phyloP scores from a whole-genome alignment of 257 asterid species.

The Capsicum chinense region DNA sequence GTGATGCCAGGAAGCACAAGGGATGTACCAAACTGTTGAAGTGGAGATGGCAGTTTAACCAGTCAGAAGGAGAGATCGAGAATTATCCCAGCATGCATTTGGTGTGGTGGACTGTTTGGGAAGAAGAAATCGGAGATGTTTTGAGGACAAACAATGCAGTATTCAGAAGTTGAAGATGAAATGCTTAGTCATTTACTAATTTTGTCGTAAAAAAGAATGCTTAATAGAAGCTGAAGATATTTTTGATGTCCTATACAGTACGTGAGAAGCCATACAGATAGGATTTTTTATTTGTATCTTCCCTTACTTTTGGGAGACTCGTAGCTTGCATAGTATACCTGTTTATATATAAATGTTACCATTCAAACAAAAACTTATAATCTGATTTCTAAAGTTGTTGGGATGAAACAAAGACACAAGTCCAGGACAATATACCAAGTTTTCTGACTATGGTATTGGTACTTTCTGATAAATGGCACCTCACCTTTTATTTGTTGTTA shows the following conservation, averaged over 20 bases:
- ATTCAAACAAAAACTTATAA: background rate
- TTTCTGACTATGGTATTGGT: background rate
- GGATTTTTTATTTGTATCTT: background rate
- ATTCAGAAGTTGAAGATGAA: background rate
- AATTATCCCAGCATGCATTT: background rate
- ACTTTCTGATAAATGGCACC: slow-evolving; percentile 1
- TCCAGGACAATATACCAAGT: background rate
- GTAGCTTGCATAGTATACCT: background rate
- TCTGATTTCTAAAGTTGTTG: background rate
- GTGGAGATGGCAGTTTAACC: background rate
- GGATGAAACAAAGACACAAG: background rate
- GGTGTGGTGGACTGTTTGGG: slow-evolving; percentile 12
- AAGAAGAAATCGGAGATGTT: background rate
- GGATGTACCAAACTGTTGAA: slow-evolving; percentile 1
- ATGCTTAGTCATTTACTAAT: background rate
- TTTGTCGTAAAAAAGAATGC: background rate
- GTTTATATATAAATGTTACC: background rate
- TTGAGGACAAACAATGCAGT: background rate
- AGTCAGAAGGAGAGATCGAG: slow-evolving; percentile 2
- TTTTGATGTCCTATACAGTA: slow-evolving; percentile 5
- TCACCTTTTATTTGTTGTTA: background rate
- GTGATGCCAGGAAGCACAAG: background rate
- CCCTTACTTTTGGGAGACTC: background rate
- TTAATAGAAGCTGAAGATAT: background rate
- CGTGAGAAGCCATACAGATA: background rate